phyloP scores from a whole-genome alignment of 306 rosid genomes.

The Begonia loranthoides region DNA sequence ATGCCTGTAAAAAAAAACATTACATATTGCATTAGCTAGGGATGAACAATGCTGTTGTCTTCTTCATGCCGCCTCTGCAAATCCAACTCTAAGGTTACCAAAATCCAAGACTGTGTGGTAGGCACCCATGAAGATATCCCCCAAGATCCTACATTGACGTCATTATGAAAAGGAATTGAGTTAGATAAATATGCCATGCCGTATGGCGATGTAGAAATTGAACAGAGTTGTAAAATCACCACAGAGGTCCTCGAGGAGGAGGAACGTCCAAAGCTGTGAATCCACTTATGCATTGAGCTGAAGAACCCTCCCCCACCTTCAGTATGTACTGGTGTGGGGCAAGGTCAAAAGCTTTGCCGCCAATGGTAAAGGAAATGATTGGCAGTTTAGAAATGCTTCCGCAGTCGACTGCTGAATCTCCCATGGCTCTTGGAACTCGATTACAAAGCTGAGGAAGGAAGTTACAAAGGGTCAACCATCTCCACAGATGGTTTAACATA shows the following conservation, averaged over 20 bases:
- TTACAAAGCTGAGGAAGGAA: constrained; percentile 63
- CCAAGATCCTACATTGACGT: constrained; percentile 63
- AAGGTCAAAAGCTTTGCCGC: constrained; percentile 51
- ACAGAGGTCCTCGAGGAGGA: constrained; percentile 94
- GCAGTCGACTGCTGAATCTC: constrained; percentile 64
- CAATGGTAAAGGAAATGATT: constrained; percentile 63
- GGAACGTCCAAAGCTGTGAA: constrained; percentile 65
- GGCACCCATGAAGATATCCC: constrained; percentile 85
- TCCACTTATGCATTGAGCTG: constrained; percentile 84
- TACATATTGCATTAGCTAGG: too few species aligned
- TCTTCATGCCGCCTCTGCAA: constrained; percentile 71
- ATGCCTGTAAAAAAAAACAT: not conserved
- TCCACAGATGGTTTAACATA: not conserved
- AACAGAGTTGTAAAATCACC: constrained; percentile 32
- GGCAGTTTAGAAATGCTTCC: constrained; percentile 54
- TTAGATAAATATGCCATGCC: not conserved
- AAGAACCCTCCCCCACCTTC: constrained; percentile 58
- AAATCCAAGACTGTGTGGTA: constrained; percentile 84
- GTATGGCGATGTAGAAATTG: not conserved
- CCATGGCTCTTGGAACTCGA: constrained; percentile 50
- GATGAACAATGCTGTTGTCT: not conserved
- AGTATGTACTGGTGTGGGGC: constrained; percentile 65
- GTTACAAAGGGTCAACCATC: not conserved
- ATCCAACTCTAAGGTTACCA: constrained; percentile 64
- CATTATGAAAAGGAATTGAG: not conserved